Evolutionary conservation across 2,329 filamentous ascomycete species (phyloP), one percentile per base, ranked within the genome.

Genomic region (Hypoxylon rubiginosum): DNA sequence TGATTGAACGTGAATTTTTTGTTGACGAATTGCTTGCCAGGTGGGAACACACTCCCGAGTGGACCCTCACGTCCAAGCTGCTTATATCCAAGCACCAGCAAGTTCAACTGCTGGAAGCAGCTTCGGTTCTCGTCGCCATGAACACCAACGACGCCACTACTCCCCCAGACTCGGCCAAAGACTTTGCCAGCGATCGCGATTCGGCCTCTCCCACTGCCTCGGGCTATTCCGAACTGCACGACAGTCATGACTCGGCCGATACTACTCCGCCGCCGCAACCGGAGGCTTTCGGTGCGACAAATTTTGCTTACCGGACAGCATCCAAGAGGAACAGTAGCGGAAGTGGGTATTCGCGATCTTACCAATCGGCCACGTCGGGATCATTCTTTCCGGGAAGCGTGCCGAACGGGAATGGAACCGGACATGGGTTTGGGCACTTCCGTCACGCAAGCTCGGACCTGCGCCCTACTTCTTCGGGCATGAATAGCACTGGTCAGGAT

Each of bases 61-160:
- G 96, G 96, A 92, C 94, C 56, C 91, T 91, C 79, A 99, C 96
- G 60, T 98, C 96, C 74, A 98, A 98, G 83, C 86, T 98, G 78
- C 90, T 98, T 78, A 98, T 99, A 75, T 98, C 95, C 74, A 99
- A 99, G 86, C 96, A 99, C 81, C 96, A 99, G 82, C 96, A 99
- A 84, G 96, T 99, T 57, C 96, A 99, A 80, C 87, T 99, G 66
- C 88, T 99, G 65, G 96, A 99, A 82, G 96, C 96, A 43, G 96
- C 96, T 41, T 97, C 94, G n/a, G 96, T 98, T 56, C 85, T 99
- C 70, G 91, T 98, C 64, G 91, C 90, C 76, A 98, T 99, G 94
- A 97, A 90, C 76, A 81, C 78, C 71, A 78, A 78, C 58, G 79
- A 81, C 49, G 80, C 83, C 67, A 85, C 84, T 51, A 90, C 88